Base-by-base conservation (phyloP, 2,329 filamentous ascomycete genomes). In the Venturia effusa region DNA sequence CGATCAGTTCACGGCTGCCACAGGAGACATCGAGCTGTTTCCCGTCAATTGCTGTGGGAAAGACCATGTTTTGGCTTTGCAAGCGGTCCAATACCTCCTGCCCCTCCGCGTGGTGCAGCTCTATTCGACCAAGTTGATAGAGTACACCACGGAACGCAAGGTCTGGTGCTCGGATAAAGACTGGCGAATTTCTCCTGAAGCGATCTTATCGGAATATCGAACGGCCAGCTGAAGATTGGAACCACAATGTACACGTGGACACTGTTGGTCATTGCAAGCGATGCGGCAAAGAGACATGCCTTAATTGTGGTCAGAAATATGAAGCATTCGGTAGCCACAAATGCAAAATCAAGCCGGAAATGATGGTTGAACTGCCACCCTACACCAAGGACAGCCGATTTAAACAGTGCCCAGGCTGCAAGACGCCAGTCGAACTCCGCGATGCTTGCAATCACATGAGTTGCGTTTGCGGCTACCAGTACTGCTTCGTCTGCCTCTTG, bases 361-460 rank as follows among this genome's bases (percentile, higher is more conserved):
- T 30, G 34, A 40, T 39, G 22, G 40, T 60, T 17, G 34, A 60
- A 66, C 15, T 68, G 1, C 66, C 66, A 1, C 54, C 61, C 4
- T 69, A 69, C 48, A 54, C 64, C 1, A 1, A 24, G 1, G 57
- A 57, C 27, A 67, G 62, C 45, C 67, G 67, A 7, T 66, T 63
- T 37, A 69, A 69, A 34, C 65, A 37, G 19, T 69, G 67, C 62
- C 67, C 67, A 0, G 40, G 40, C 2, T 67, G 68, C 43, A 54
- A 40, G 17, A 40, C 59, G 3, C 66, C 66, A 65, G 66, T 68
- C 51, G 62, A 69, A 54, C 66, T 62, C n/a, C 43, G 59, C 10
- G 65, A 67, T 13, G 66, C 66, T 4, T 69, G 67, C 37, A 68
- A 68, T 51, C 66, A 67, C 15, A 66, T 68, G 67, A 54, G 30